Evolutionary conservation across 768 basidiomycete genomes (phyloP).

Genomic region (Boletus edulis): DNA sequence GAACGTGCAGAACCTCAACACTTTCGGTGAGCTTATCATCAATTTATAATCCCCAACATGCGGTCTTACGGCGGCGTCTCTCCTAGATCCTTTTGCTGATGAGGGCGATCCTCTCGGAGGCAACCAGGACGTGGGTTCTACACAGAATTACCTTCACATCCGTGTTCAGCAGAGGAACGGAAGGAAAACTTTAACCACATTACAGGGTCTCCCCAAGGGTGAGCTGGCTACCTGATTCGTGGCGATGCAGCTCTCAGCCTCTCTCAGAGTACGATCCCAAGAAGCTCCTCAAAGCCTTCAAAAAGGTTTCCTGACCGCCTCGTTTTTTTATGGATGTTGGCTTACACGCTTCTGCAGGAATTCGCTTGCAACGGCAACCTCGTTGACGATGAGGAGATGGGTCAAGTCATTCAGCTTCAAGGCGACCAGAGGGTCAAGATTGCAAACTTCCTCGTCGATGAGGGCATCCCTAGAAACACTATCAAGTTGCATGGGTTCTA

Average conservation of each 20-base stretch:
- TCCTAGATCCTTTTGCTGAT: conserved; percentile 92
- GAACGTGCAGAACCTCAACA: conserved; percentile 91
- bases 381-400: conserved; percentile 93
- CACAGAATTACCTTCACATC: conserved; percentile 86
- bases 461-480: conserved; percentile 71
- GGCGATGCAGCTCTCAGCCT: conserved; percentile 15
- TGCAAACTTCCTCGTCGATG: conserved; percentile 78
- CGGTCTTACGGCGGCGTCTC: conserved; percentile 14
- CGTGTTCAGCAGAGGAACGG: conserved; percentile 99
- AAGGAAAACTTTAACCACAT: conserved; percentile 95
- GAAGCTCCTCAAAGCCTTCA: conserved; percentile 98
- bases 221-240: conserved; percentile 21
- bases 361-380: conserved; percentile 98
- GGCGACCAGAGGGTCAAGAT: conserved; percentile 97
- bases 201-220: conserved; percentile 94
- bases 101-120: conserved; percentile 81
- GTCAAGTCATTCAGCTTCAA: conserved; percentile 97
- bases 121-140: conserved; percentile 74
- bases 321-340: neutral
- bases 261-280: conserved; percentile 90
- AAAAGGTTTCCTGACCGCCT: conserved; percentile 64
- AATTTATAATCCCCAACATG: neutral
- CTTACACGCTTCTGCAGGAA: conserved; percentile 51
- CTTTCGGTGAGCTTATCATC: conserved; percentile 54
- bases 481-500: conserved; percentile 92